These are phyloP conservation scores for Tulasnella sp. DNA, from an alignment of 768 basidiomycete genomes.

Conservation along the genomic window DNA sequence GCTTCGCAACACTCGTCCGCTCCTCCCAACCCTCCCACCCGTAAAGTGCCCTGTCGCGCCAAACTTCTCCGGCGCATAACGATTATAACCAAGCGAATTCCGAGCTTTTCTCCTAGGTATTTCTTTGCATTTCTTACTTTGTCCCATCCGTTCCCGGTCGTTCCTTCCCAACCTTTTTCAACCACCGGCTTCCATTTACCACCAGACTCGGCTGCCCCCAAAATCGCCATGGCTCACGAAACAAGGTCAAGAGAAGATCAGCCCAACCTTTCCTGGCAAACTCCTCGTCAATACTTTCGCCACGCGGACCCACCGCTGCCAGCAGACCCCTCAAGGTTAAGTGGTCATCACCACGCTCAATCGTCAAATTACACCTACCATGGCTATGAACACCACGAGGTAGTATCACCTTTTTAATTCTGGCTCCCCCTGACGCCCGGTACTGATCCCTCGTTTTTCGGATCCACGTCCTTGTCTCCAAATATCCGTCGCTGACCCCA, in stretches of 20 bases:
- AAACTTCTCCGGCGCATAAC: no score
- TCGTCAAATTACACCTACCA: background rate
- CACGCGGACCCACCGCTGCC: background rate
- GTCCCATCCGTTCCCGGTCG: no score
- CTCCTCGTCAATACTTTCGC: background rate
- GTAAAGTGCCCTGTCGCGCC: no score
- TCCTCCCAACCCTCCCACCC: no score
- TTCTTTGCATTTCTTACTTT: no score
- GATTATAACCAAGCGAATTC: no score
- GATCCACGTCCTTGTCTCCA: background rate
- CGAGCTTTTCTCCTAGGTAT: no score
- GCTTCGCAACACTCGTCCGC: no score
- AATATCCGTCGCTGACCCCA: background rate
- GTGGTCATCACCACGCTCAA: background rate
- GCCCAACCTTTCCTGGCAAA: background rate
- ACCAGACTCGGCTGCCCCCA: no score
- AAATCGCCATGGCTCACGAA: no score
- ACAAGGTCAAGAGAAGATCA: slow-evolving; percentile 3
- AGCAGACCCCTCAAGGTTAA: background rate
- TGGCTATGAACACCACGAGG: background rate
- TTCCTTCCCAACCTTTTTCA: no score
- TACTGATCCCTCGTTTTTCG: background rate
- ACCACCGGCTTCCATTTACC: no score
- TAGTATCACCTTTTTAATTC: background rate
- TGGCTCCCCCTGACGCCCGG: background rate